A percentile compares a stretch with the other conserved stretches of the same genome.
phyloP scores from a whole-genome alignment of 345 rosid genomes.

The Isatis tinctoria region DNA sequence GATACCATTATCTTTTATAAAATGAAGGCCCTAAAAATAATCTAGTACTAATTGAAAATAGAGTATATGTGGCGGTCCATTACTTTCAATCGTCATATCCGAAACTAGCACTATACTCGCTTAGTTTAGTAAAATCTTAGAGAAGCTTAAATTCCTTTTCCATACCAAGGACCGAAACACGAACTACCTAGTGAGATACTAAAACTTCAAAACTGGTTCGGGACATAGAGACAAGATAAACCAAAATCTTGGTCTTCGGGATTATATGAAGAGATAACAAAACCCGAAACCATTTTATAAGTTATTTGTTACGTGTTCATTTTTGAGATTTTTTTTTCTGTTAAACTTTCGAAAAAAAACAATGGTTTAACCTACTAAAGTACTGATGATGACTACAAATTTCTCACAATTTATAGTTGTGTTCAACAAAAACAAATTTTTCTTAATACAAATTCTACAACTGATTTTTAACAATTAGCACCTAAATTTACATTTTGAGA shows the following conservation, averaged over 20 bases:
- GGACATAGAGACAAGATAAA: not conserved
- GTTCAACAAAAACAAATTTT: not conserved
- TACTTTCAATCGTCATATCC: not conserved
- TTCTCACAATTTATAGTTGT: not conserved
- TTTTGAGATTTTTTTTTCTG: too few species aligned
- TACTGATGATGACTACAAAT: not conserved
- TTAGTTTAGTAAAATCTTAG: not conserved
- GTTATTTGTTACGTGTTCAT: not conserved
- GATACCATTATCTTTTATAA: too few species aligned
- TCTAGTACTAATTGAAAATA: not conserved
- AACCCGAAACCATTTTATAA: not conserved
- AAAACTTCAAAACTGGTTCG: not conserved
- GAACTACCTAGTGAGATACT: not conserved
- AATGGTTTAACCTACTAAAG: not conserved
- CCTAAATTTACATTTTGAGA: not conserved
- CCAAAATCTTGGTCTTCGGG: too few species aligned
- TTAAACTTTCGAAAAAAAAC: too few species aligned
- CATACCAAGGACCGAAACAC: not conserved
- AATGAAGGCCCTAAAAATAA: not conserved
- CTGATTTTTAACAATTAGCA: not conserved
- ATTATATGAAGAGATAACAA: not conserved
- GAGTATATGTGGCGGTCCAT: not conserved
- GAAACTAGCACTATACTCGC: not conserved
- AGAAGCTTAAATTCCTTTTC: not conserved
- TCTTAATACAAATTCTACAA: not conserved